Base-by-base conservation (phyloP, 352 stramenopile species). In the Phytophthora sp. region DNA sequence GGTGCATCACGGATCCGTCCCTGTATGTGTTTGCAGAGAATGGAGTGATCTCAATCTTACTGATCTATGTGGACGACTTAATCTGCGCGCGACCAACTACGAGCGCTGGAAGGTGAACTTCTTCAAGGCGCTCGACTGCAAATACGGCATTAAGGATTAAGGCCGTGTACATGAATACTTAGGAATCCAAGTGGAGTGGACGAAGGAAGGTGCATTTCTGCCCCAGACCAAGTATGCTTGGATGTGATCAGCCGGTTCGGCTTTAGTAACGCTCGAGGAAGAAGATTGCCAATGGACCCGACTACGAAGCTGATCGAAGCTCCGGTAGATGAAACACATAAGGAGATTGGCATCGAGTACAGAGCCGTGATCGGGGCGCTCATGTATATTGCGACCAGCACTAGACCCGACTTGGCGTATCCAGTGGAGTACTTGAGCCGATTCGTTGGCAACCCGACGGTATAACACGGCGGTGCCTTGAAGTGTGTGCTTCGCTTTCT, bases 21-120 rank as follows among this genome's bases (percentile, higher is more conserved):
- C 13, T 57, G 9, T 68, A 62, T 13, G 20, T 45, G 13, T 56
- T 56, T 16, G 9, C 29, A 2, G 16, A 69, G 20, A 21, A 6
- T 18, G 44, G 27, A 21, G 62, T 50, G 2, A 39, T 26, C 8
- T 47, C 23, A 2, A 24, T 55, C 9, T 38, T 59, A 30, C 42
- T 63, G 9, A 31, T 69, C 7, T 59, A 64, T 16, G 52, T 57
- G 0, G 51, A 53, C 13, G 52, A 69, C 20, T 21, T 69, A 5
- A 35, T 63, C 1, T 51, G 56, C 7, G n/a, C n/a, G 60, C 24
- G 1, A 64, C 54, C 1, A 64, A 69, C 5, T 3, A 41, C 6
- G 47, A 64, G 29, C 5, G 2, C 8, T 53, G 21, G 27, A 69
- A 60, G 58, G 6, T 13, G 15, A 18, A 26, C 18, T 42, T 60